These are phyloP conservation scores for Aspergillus steynii DNA, from an alignment of 495 filamentous ascomycete genomes.

Conservation along the genomic window DNA sequence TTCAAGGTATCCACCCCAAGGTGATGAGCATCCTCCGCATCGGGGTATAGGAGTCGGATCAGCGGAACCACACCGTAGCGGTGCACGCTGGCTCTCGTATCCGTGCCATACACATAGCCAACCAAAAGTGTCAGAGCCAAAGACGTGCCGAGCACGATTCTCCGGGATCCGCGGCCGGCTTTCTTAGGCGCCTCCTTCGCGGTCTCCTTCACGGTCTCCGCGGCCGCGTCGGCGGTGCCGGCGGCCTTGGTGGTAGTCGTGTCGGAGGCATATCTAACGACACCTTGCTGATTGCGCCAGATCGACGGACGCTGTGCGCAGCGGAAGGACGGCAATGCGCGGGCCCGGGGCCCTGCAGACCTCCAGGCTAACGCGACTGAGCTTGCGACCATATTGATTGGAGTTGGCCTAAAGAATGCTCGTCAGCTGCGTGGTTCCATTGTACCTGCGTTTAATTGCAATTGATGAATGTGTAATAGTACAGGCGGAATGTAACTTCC, in stretches of 20 bases:
- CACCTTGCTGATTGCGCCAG: conserved; percentile 14
- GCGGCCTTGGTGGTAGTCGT: background rate
- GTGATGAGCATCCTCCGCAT: conserved; percentile 92
- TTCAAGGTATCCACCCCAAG: conserved; percentile 65
- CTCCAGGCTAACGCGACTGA: conserved; percentile 31
- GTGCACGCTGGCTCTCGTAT: conserved; percentile 86
- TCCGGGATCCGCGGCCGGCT: conserved; percentile 36
- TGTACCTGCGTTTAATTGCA: background rate
- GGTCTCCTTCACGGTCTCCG: conserved; percentile 12
- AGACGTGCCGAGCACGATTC: conserved; percentile 56
- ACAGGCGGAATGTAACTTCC: background rate
- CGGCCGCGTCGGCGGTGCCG: conserved; percentile 13
- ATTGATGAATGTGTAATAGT: background rate
- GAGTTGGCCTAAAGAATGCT: conserved; percentile 2
- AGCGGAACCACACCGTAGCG: conserved; percentile 74
- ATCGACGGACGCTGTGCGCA: conserved; percentile 28
- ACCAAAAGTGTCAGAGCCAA: conserved; percentile 51
- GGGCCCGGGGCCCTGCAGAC: conserved; percentile 29
- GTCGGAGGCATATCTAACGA: conserved; percentile 35
- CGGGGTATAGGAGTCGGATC: conserved; percentile 68
- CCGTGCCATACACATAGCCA: conserved; percentile 78
- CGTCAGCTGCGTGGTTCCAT: background rate
- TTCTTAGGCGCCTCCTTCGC: conserved; percentile 38
- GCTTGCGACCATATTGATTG: conserved; percentile 26
- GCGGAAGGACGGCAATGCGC: conserved; percentile 26